These are phyloP conservation scores for Mycena filopes DNA, from an alignment of 768 basidiomycete genomes.

Conservation along the genomic window DNA sequence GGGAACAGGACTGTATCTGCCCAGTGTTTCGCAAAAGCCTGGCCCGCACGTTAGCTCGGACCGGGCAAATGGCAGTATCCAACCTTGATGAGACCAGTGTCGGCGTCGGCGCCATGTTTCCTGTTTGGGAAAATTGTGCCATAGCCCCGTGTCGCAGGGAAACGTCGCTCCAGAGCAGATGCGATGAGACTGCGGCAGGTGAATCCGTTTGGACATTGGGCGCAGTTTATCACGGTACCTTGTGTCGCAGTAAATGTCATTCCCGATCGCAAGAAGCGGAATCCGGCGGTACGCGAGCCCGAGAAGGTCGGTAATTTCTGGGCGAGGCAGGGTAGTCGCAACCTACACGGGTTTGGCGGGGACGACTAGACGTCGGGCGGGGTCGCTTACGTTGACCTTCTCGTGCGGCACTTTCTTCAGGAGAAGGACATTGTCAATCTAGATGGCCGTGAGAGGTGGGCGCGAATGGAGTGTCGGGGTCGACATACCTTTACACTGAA, in stretches of 20 bases:
- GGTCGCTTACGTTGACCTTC: conserved; percentile 58
- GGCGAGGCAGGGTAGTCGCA: conserved; percentile 60
- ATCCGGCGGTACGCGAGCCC: conserved; percentile 69
- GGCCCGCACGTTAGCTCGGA: neutral
- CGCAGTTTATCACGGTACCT: conserved; percentile 34
- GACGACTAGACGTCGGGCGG: neutral
- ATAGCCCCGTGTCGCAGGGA: conserved; percentile 6
- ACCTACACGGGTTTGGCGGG: conserved; percentile 50
- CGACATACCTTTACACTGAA: conserved; percentile 37
- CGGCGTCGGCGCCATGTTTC: conserved; percentile 9
- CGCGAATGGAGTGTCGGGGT: neutral
- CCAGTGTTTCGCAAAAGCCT: conserved; percentile 57
- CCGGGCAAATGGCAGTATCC: neutral
- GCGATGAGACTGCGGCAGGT: conserved; percentile 11
- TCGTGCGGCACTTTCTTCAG: conserved; percentile 61
- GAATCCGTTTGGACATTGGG: neutral
- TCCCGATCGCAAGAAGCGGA: conserved; percentile 68
- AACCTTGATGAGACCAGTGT: conserved; percentile 14
- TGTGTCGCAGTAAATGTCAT: conserved; percentile 71
- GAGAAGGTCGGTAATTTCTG: conserved; percentile 62
- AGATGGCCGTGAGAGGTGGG: conserved; percentile 42
- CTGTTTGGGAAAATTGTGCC: conserved; percentile 12
- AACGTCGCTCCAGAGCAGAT: conserved; percentile 13
- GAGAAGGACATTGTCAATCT: conserved; percentile 61
- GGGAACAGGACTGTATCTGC: conserved; percentile 56